Evolutionary conservation across 108 stramenopile genomes (phyloP), one percentile per base, ranked within the genome.

Genomic region (Fragilaria crotonensis): DNA sequence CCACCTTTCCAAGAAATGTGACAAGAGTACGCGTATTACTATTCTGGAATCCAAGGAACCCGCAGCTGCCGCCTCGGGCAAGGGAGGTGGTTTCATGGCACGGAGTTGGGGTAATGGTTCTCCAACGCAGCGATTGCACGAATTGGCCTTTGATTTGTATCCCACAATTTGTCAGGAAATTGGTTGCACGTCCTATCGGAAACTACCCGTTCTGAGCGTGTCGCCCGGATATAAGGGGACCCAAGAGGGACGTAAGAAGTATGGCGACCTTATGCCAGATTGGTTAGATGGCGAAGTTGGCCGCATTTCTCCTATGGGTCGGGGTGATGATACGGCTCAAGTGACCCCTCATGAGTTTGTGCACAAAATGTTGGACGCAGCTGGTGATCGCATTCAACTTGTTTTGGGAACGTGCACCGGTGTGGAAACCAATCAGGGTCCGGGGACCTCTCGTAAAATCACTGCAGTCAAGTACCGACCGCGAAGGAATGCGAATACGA

Each of bases 51-150:
- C 75, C 44, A 77, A 75, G 20, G 63, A 33, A 44, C 62, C 84
- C 1, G 95, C 90, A 4, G 70, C 81, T 5, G 92, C 92, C 5
- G 95, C 95, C 9, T 77, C 74, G 48, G 95, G 95, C 5, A 96
- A 96, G 63, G 87, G 88, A 1, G 94, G 94, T 25, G 94, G 94
- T 5, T 95, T 95, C 59, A 87, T 95, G 78, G 94, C 94, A 0
- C 71, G 87, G 19, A 57, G 64, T 0, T 78, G 77, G 77, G 72
- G 72, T 0, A 72, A 78, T 65, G 71, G 71, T 23, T 48, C 55
- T 18, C 65, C 77, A 14, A 78, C 77, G 0, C 62, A 73, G 30
- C 21, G 57, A 0, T 55, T 78, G 29, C 77, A 77, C 58, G 71
- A 77, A 41, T 27, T 89, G 31, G 73, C 83, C 0, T 96, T 94